These are phyloP conservation scores for Parathielavia appendiculata DNA, from an alignment of 495 filamentous ascomycete species.

Conservation along the genomic window DNA sequence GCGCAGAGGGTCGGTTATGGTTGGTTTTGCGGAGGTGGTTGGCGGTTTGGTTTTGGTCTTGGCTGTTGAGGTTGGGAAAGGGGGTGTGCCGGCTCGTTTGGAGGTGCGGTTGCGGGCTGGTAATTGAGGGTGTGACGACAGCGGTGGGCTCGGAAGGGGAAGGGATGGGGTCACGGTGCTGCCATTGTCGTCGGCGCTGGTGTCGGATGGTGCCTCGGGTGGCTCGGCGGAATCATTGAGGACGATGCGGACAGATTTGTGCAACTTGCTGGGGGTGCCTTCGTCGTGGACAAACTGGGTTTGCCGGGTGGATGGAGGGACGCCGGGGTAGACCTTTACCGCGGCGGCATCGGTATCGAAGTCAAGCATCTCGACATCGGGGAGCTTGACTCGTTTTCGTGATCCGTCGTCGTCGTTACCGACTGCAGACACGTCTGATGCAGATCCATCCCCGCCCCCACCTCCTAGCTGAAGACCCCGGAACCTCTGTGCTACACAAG, in stretches of 20 bases:
- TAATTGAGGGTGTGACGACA: slow-evolving; percentile 19
- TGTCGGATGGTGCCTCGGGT: slow-evolving; percentile 22
- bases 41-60: neutral
- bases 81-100: slow-evolving; percentile 43
- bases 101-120: slow-evolving; percentile 29
- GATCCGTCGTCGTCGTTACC: slow-evolving; percentile 23
- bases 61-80: slow-evolving; percentile 19
- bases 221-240: slow-evolving; percentile 31
- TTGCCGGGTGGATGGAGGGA: neutral
- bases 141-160: neutral
- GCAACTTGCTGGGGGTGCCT: neutral
- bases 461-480: slow-evolving; percentile 55
- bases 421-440: slow-evolving; percentile 17
- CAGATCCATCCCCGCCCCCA: slow-evolving; percentile 38
- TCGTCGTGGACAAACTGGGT: neutral
- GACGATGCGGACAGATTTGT: slow-evolving; percentile 16
- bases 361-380: slow-evolving; percentile 21
- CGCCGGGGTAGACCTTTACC: neutral
- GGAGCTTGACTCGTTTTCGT: slow-evolving; percentile 38
- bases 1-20: slow-evolving; percentile 47
- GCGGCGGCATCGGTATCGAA: slow-evolving; percentile 11
- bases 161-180: slow-evolving; percentile 13
- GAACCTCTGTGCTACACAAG: slow-evolving; percentile 59
- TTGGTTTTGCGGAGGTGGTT: neutral
- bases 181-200: slow-evolving; percentile 3